Base-by-base conservation (phyloP, 495 filamentous ascomycete species). In the Lasiosphaeria miniovina region DNA sequence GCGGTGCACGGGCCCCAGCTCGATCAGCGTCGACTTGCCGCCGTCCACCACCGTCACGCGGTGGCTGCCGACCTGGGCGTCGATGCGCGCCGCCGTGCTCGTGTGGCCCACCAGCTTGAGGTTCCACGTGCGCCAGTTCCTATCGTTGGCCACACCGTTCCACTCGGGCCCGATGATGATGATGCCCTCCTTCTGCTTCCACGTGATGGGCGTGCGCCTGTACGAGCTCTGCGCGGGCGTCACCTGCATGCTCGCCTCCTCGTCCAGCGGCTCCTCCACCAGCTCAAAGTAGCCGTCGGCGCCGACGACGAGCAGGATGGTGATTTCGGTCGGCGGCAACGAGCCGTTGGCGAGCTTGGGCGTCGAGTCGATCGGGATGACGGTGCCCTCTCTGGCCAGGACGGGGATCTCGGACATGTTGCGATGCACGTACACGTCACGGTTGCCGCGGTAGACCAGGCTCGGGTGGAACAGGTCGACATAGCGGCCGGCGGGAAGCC, bases 231-330 rank as follows among this genome's bases (percentile, higher is more conserved):
- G 63, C 3, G 61, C 38, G 6, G 67, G 68, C 1, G 24, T 24
- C 24, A 24, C 24, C 24, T 45, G 38, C 32, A 40, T n/a, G n/a
- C 48, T 43, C 7, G 35, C 34, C 32, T 66, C 65, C 14, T 65
- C 66, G 15, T 76, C 73, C 56, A 78, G 75, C 6, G 76, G 62
- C 14, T 83, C 57, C 14, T 76, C 71, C 43, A 71, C 52, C 1
- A 73, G 68, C 49, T 71, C 66, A 48, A 81, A 78, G 4, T 61
- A 49, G 3, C 71, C 80, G 65, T 84, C 81, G 6, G 66, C 66
- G 6, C 83, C 83, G 6, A 84, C 80, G 11, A 83, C 77, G 3
- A 86, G 67, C 6, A 81, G 52, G 31, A 85, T 59, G 46, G 81
- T 76, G 15, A 84, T 60, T 1, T 58, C 57, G 0, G 63, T 46